These are phyloP conservation scores for Carnegiea gigantea DNA, from an alignment of 179 eudicot genomes.

Conservation along the genomic window DNA sequence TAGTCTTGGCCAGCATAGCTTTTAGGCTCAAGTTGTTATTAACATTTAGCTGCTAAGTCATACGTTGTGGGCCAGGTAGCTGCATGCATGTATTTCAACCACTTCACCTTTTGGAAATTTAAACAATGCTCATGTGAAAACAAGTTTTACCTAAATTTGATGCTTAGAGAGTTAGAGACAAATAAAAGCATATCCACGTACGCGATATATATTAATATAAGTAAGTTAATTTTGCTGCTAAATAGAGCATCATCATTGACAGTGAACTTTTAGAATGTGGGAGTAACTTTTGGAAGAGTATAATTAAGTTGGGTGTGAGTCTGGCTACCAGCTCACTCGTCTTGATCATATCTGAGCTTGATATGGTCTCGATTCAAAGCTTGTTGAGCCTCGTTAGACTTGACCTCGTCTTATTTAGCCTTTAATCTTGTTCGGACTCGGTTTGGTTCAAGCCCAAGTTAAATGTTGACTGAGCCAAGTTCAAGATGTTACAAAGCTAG, in stretches of 20 bases:
- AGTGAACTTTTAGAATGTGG: too few species aligned
- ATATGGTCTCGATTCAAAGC: too few species aligned
- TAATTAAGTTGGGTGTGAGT: too few species aligned
- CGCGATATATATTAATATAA: background rate
- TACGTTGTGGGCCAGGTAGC: background rate
- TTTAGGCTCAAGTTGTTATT: background rate
- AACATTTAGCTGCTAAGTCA: background rate
- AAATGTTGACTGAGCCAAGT: too few species aligned
- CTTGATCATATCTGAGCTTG: too few species aligned
- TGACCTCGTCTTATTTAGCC: too few species aligned
- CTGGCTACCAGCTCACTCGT: too few species aligned
- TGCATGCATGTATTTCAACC: background rate
- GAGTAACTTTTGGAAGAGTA: too few species aligned
- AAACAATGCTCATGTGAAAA: background rate
- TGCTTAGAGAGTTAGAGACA: background rate
- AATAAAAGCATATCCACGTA: background rate
- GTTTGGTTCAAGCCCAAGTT: too few species aligned
- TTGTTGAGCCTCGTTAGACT: too few species aligned
- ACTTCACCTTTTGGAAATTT: background rate
- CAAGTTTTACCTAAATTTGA: background rate
- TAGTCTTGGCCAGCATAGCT: background rate
- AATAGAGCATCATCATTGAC: background rate
- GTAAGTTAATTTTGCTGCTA: background rate
- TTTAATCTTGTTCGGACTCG: too few species aligned
- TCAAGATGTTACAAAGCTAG: too few species aligned